Percentiles rank a stretch among this genome's conserved stretches.
These are phyloP conservation scores for Eutypa lata DNA, from an alignment of 2,329 filamentous ascomycete genomes.

Conservation along the genomic window DNA sequence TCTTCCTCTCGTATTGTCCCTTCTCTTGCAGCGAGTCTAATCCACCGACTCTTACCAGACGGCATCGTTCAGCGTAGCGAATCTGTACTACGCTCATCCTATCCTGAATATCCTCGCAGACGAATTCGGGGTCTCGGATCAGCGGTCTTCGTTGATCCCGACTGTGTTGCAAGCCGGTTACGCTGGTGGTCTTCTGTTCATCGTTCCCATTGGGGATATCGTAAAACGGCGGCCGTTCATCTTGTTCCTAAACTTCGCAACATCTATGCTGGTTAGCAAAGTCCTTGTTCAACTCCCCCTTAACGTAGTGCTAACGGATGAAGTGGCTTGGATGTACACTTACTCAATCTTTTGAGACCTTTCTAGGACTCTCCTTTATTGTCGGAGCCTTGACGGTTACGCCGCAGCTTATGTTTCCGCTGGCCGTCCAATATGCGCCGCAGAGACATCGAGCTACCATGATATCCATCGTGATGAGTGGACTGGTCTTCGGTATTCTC, in stretches of 20 bases:
- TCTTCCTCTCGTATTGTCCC: too few species aligned
- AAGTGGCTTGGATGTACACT: slow-evolving; percentile 71
- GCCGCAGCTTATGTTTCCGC: slow-evolving; percentile 74
- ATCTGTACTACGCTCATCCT: slow-evolving; percentile 79
- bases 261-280: slow-evolving; percentile 59
- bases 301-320: neutral
- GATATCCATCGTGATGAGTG: slow-evolving; percentile 71
- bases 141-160: slow-evolving; percentile 64
- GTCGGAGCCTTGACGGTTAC: slow-evolving; percentile 78
- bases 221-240: slow-evolving; percentile 68
- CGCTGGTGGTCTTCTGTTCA: slow-evolving; percentile 67
- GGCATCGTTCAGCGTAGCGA: slow-evolving; percentile 69
- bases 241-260: slow-evolving; percentile 62
- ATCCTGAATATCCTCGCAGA: slow-evolving; percentile 72
- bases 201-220: slow-evolving; percentile 73
- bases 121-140: slow-evolving; percentile 69
- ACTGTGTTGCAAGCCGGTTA: slow-evolving; percentile 80
- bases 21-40: neutral
- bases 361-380: slow-evolving; percentile 69
- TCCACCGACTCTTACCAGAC: slow-evolving; percentile 32
- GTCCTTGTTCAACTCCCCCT: neutral
- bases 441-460: slow-evolving; percentile 64
- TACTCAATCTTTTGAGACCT: slow-evolving; percentile 61
- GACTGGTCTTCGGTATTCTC: slow-evolving; percentile 71
- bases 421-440: slow-evolving; percentile 76